Base-by-base conservation (phyloP, 306 rosid genomes). In the Cicer cuneatum region DNA sequence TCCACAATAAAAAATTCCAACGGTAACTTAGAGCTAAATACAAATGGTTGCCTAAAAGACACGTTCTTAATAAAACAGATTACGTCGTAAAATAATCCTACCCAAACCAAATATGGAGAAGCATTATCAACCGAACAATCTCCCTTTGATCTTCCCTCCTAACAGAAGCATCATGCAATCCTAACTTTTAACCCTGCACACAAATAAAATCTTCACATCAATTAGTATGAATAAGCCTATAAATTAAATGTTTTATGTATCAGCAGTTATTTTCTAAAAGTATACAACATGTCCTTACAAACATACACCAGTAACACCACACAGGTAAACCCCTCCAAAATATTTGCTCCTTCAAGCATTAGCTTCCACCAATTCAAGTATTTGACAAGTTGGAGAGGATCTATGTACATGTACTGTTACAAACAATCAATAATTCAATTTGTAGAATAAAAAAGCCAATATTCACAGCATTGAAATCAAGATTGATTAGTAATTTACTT, bases 151-250 rank as follows among this genome's bases (percentile, higher is more conserved):
- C 33, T 29, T 29, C 4, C 33, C 4, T 29, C 33, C 33, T 29
- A 2, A 29, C 33, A 29, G 5, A 29, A 29, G 33, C 33, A 29
- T 16, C 43, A 21, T 46, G 63, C 54, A 77, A 60, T 38, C 49
- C 56, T 38, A 60, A 13, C 64, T 8, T 15, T 56, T 10, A 16
- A 51, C 60, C 66, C 52, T 29, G 72, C 66, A 40, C 40, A 48
- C 21, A 43, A 59, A 68, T 16, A 33, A 58, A 10, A 65, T 10
- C 54, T 46, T 56, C 0, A 4, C 38, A 45, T 45, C 51, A 13
- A 29, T 12, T 6, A 35, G 47, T 12, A 66, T 2, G 19, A 62
- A 64, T 8, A 6, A 46, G 49, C 2, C 29, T 4, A 37, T 3
- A 35, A 33, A 15, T 47, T 42, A 65, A 33, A 33, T 29, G 19